A percentile compares a stretch with the other conserved stretches of the same genome.
Conservation (phyloP, 1,284 basidiomycete genomes). For the Cerioporus squamosus region DNA sequence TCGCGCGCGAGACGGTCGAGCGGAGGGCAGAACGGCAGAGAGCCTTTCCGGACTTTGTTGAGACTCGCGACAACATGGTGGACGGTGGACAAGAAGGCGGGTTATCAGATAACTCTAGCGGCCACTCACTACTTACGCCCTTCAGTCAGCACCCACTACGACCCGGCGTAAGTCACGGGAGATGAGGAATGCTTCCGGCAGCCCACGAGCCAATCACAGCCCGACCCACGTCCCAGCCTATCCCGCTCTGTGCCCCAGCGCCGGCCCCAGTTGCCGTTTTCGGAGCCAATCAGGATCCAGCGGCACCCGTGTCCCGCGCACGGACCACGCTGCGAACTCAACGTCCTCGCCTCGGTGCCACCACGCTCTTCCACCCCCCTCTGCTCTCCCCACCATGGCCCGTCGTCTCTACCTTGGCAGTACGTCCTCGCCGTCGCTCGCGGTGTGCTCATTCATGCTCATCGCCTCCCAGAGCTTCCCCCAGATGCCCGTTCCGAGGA, state of each 20-base stretch:
- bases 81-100: slow-evolving; percentile 26
- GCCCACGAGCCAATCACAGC: slow-evolving; percentile 2
- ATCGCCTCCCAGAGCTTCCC: slow-evolving; percentile 62
- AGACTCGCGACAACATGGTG: slow-evolving; percentile 60
- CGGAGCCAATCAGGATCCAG: background rate
- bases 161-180: slow-evolving; percentile 14
- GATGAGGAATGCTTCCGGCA: slow-evolving; percentile 9
- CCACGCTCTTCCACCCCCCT: slow-evolving; percentile 28
- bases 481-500: slow-evolving; percentile 80
- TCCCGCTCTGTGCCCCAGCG: background rate
- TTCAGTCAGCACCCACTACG: slow-evolving; percentile 1
- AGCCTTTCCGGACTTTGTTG: slow-evolving; percentile 49
- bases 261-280: background rate
- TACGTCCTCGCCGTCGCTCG: slow-evolving; percentile 42
- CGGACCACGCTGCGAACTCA: slow-evolving; percentile 31
- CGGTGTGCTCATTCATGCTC: background rate
- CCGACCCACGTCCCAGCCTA: slow-evolving; percentile 12
- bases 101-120: slow-evolving; percentile 36
- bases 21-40: slow-evolving; percentile 39
- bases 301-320: slow-evolving; percentile 33
- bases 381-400: slow-evolving; percentile 64
- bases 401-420: slow-evolving; percentile 85
- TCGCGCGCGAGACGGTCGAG: slow-evolving; percentile 20
- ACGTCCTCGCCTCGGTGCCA: slow-evolving; percentile 5
- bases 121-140: background rate